Percentiles rank a stretch among this genome's conserved stretches.
These are phyloP conservation scores for Magnusiomyces suaveolens DNA, from an alignment of 1,139 yeast species.

Conservation along the genomic window DNA sequence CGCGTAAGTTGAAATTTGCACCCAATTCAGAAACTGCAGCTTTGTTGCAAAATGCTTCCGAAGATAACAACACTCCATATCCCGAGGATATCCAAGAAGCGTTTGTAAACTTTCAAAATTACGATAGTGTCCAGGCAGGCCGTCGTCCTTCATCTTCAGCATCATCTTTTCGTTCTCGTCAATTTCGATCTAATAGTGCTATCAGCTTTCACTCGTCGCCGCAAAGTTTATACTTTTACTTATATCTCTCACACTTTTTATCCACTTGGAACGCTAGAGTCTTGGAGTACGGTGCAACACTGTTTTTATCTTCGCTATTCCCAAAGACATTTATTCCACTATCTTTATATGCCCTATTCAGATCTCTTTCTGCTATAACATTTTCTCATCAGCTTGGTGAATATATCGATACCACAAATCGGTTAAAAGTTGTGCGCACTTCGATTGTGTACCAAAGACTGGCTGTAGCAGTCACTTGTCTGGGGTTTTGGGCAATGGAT, in stretches of 20 bases:
- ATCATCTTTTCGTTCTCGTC: neutral
- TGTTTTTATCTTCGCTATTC: constrained; percentile 29
- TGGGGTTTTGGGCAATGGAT: constrained; percentile 19
- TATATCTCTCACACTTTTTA: constrained; percentile 29
- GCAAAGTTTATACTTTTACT: neutral
- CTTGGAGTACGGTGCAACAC: constrained; percentile 32
- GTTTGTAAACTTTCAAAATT: neutral
- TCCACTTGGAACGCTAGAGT: constrained; percentile 33
- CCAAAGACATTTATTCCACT: constrained; percentile 29
- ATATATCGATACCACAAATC: constrained; percentile 24
- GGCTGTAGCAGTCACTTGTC: constrained; percentile 27
- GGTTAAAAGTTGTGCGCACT: constrained; percentile 27
- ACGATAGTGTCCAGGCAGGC: neutral
- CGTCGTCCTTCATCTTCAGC: neutral
- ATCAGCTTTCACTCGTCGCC: neutral
- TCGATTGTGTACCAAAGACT: constrained; percentile 31
- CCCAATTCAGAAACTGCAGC: neutral
- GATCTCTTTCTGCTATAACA: constrained; percentile 28
- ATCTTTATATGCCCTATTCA: constrained; percentile 29
- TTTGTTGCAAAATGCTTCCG: neutral
- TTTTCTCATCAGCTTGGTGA: constrained; percentile 25
- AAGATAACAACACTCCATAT: neutral
- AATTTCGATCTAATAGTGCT: neutral
- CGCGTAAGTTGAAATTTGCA: no score
- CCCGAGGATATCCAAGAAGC: neutral